These are phyloP conservation scores for Arabidopsis thaliana DNA, from an alignment of 345 rosid species.

Conservation along the genomic window DNA sequence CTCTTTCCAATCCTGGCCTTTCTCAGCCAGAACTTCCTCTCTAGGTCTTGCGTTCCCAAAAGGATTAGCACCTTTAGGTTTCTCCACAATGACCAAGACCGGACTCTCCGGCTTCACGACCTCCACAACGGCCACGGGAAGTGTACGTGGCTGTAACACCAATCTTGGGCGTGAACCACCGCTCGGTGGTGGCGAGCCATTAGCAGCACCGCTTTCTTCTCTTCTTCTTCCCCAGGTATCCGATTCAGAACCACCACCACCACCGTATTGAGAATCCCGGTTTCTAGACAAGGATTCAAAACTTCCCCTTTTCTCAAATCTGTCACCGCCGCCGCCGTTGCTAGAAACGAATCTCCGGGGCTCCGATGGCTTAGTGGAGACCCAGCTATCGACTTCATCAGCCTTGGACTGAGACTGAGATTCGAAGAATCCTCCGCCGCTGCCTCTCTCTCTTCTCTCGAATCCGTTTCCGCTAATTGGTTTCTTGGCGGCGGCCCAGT, in stretches of 20 bases:
- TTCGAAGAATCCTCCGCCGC: constrained; percentile 59
- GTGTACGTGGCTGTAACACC: constrained; percentile 75
- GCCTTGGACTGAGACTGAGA: constrained; percentile 77
- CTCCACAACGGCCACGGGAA: constrained; percentile 50
- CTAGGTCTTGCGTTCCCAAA: constrained; percentile 96
- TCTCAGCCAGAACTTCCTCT: constrained; percentile 92
- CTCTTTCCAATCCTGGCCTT: constrained; percentile 92
- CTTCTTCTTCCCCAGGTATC: constrained; percentile 81
- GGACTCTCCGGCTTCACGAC: constrained; percentile 50
- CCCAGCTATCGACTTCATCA: constrained; percentile 89
- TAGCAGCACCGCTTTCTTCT: constrained; percentile 53
- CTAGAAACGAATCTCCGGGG: constrained; percentile 50
- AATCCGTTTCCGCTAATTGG: constrained; percentile 54
- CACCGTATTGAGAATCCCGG: constrained; percentile 50
- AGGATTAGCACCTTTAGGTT: constrained; percentile 69
- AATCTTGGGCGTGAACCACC: constrained; percentile 63
- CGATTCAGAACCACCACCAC: constrained; percentile 54
- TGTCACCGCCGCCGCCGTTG: constrained; percentile 34
- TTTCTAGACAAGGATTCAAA: constrained; percentile 72
- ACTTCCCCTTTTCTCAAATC: constrained; percentile 67
- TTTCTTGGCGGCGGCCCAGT: constrained; percentile 83
- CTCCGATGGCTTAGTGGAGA: constrained; percentile 54
- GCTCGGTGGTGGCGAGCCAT: constrained; percentile 21
- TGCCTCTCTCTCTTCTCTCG: constrained; percentile 63
- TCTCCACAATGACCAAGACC: constrained; percentile 47